Evolutionary conservation across 2,329 filamentous ascomycete genomes (phyloP).

Genomic region (Fusarium torulosum): DNA sequence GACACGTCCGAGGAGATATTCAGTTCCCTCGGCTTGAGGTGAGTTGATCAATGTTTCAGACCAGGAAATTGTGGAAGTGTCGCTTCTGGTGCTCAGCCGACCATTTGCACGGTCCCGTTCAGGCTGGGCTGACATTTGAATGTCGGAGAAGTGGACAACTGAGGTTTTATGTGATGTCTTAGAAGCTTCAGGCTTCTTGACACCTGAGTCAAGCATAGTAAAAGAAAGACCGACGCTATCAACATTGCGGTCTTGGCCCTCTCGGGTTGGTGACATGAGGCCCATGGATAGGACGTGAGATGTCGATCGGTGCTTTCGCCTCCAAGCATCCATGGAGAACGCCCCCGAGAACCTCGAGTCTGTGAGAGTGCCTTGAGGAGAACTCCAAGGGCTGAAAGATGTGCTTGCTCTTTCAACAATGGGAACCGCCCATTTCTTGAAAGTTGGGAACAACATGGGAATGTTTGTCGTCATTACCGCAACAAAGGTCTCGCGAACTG

Average conservation of each 20-base stretch:
- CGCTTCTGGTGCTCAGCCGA: conserved; percentile 29
- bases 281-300: conserved; percentile 28
- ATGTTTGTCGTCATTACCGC: conserved; percentile 60
- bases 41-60: conserved; percentile 18
- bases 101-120: not conserved
- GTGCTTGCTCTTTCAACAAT: conserved; percentile 42
- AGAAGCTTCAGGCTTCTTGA: conserved; percentile 5
- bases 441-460: conserved; percentile 60
- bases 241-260: conserved; percentile 45
- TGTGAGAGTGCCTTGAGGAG: conserved; percentile 22
- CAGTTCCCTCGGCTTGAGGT: conserved; percentile 11
- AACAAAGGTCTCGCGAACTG: conserved; percentile 59
- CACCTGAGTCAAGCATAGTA: conserved; percentile 10
- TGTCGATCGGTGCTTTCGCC: conserved; percentile 37
- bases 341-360: conserved; percentile 38
- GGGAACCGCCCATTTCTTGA: conserved; percentile 53
- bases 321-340: conserved; percentile 38
- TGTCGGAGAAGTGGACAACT: conserved; percentile 16
- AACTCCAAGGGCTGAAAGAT: conserved; percentile 40
- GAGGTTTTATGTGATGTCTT: conserved; percentile 3
- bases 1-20: conserved; percentile 22
- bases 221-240: conserved; percentile 39
- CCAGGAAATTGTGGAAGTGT: conserved; percentile 39
- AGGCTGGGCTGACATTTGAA: conserved; percentile 33
- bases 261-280: conserved; percentile 25